These are phyloP conservation scores for Aspergillus sclerotioniger DNA, from an alignment of 495 filamentous ascomycete genomes.

Conservation along the genomic window DNA sequence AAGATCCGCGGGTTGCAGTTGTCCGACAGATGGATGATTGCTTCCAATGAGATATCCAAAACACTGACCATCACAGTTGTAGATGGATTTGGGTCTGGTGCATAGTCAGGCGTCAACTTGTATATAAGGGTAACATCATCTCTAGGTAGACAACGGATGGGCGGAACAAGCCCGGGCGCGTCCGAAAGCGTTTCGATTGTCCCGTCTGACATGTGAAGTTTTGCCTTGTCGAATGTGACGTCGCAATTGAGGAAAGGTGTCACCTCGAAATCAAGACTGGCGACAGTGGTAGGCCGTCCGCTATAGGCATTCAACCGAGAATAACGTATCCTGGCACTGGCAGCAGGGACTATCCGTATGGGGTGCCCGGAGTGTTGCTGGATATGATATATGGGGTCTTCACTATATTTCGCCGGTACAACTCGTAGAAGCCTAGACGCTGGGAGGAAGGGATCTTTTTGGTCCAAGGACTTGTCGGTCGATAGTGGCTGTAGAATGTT, in stretches of 20 bases:
- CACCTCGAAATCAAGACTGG: slow-evolving; percentile 84
- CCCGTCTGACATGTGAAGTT: slow-evolving; percentile 65
- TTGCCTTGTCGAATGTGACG: slow-evolving; percentile 64
- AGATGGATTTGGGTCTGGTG: slow-evolving; percentile 48
- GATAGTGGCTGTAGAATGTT: slow-evolving; percentile 80
- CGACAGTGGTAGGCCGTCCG: slow-evolving; percentile 66
- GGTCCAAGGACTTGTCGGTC: slow-evolving; percentile 62
- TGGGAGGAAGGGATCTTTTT: slow-evolving; percentile 72
- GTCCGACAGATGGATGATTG: slow-evolving; percentile 60
- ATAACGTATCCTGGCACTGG: slow-evolving; percentile 83
- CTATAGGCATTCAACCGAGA: slow-evolving; percentile 65
- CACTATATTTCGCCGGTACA: slow-evolving; percentile 58
- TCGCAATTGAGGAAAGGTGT: slow-evolving; percentile 77
- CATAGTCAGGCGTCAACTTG: slow-evolving; percentile 65
- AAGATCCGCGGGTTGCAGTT: slow-evolving; percentile 68
- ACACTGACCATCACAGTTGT: slow-evolving; percentile 49
- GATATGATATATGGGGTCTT: slow-evolving; percentile 61
- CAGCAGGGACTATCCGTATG: slow-evolving; percentile 72
- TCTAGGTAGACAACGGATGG: slow-evolving; percentile 69
- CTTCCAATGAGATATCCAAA: slow-evolving; percentile 64
- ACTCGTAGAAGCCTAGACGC: slow-evolving; percentile 77
- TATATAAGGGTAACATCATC: slow-evolving; percentile 87
- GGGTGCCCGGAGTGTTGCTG: slow-evolving; percentile 60
- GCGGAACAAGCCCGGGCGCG: slow-evolving; percentile 55
- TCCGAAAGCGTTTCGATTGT: slow-evolving; percentile 65